phyloP scores from a whole-genome alignment of 805 yeast species.

The Jamesozyma gamospora region DNA sequence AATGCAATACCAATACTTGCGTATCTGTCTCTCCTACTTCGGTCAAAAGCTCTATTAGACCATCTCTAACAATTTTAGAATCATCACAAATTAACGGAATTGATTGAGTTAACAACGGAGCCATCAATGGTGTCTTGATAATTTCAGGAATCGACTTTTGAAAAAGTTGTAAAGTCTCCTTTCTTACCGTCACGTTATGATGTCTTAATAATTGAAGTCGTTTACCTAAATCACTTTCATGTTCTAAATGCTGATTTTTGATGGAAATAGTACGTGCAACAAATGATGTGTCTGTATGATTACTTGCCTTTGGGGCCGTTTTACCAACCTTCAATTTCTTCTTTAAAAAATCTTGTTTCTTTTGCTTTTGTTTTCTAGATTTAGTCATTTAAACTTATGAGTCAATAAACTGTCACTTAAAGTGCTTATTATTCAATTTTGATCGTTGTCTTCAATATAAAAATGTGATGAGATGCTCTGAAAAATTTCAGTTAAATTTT shows the following conservation, averaged over 20 bases:
- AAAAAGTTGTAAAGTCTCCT: constrained; percentile 53
- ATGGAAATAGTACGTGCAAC: constrained; percentile 42
- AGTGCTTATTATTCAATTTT: not conserved
- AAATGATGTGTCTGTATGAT: constrained; percentile 80
- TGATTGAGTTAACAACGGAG: constrained; percentile 23
- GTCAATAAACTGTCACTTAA: not conserved
- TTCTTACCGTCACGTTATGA: constrained; percentile 59
- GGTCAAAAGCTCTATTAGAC: constrained; percentile 39
- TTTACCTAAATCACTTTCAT: constrained; percentile 40
- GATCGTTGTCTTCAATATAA: not conserved
- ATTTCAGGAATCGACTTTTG: constrained; percentile 43
- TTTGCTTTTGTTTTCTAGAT: constrained; percentile 30
- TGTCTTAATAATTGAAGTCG: constrained; percentile 65
- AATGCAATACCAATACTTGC: constrained; percentile 50
- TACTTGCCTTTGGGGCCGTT: constrained; percentile 55
- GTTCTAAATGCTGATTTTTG: constrained; percentile 28
- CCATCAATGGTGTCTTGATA: constrained; percentile 20
- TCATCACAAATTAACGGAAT: constrained; percentile 41
- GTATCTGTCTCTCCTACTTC: constrained; percentile 41
- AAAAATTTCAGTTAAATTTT: constrained; percentile 2
- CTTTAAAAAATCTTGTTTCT: constrained; percentile 42
- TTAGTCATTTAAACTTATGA: constrained; percentile 21
- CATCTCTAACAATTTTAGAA: constrained; percentile 53
- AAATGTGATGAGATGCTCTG: constrained; percentile 15
- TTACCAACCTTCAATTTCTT: constrained; percentile 85